These are phyloP conservation scores for Rosa persica DNA, from an alignment of 306 rosid genomes.

Conservation along the genomic window DNA sequence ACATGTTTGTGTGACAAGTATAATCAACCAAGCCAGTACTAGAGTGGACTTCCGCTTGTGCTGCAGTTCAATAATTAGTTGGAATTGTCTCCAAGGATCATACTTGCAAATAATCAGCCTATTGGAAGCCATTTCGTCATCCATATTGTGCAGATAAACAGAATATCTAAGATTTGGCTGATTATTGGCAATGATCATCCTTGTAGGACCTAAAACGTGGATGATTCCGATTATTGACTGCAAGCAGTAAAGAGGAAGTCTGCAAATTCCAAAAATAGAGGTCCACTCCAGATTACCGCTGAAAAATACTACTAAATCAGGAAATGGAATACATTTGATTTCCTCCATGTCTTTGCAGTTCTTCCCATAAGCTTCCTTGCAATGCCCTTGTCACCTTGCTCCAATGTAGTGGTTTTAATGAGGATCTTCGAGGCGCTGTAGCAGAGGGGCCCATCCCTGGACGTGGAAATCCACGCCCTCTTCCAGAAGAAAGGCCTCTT, in stretches of 20 bases:
- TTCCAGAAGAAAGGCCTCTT: slow-evolving; percentile 48
- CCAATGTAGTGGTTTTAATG: slow-evolving; percentile 94
- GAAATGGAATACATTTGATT: slow-evolving; percentile 62
- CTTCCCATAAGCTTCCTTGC: slow-evolving; percentile 99
- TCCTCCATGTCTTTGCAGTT: slow-evolving; percentile 84
- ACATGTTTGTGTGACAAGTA: neutral
- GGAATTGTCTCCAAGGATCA: neutral
- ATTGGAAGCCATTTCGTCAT: neutral
- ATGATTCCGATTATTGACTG: neutral
- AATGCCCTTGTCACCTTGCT: slow-evolving; percentile 88
- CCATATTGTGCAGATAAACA: neutral
- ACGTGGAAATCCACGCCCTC: slow-evolving; percentile 88
- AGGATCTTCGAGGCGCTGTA: slow-evolving; percentile 60
- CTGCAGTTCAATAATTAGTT: slow-evolving; percentile 4
- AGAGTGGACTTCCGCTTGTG: neutral
- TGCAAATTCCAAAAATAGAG: slow-evolving; percentile 4
- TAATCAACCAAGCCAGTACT: neutral
- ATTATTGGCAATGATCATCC: slow-evolving; percentile 1
- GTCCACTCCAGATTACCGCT: neutral
- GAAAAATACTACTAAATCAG: slow-evolving; percentile 12
- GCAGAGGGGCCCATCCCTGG: slow-evolving; percentile 48
- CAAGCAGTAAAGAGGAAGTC: neutral
- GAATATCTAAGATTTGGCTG: neutral
- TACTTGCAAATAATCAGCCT: neutral
- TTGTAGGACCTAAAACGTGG: neutral